phyloP scores from a whole-genome alignment of 768 basidiomycete species.

The Termitomyces sp. region DNA sequence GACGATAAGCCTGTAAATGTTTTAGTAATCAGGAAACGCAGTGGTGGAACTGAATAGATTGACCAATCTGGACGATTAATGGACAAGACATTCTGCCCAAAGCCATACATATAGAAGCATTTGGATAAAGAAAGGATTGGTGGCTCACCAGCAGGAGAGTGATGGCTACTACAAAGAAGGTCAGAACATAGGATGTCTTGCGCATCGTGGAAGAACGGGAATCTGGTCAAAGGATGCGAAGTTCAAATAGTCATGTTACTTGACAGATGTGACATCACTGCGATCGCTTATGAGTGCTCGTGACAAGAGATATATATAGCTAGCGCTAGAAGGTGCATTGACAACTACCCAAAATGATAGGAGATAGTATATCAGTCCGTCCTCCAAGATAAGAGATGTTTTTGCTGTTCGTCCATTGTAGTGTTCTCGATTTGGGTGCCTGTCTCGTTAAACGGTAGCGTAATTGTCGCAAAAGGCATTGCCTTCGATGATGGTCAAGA shows the following conservation, averaged over 20 bases:
- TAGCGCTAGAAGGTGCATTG: background rate
- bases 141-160: conserved; percentile 47
- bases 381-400: background rate
- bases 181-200: conserved; percentile 62
- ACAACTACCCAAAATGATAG: background rate
- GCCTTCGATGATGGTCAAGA: background rate
- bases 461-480: background rate
- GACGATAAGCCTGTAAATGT: conserved; percentile 37
- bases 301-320: background rate
- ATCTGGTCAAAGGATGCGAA: background rate
- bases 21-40: background rate
- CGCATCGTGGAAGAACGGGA: conserved; percentile 39
- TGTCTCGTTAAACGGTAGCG: background rate
- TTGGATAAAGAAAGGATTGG: background rate
- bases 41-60: background rate
- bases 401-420: background rate
- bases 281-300: background rate
- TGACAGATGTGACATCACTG: conserved; percentile 1
- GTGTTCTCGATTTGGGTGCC: background rate
- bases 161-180: conserved; percentile 50
- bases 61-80: conserved; percentile 61
- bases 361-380: background rate
- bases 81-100: conserved; percentile 51
- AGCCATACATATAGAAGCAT: background rate
- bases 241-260: background rate